These are phyloP conservation scores for Gyromitra esculenta DNA, from an alignment of 2,329 filamentous ascomycete species.

Conservation along the genomic window DNA sequence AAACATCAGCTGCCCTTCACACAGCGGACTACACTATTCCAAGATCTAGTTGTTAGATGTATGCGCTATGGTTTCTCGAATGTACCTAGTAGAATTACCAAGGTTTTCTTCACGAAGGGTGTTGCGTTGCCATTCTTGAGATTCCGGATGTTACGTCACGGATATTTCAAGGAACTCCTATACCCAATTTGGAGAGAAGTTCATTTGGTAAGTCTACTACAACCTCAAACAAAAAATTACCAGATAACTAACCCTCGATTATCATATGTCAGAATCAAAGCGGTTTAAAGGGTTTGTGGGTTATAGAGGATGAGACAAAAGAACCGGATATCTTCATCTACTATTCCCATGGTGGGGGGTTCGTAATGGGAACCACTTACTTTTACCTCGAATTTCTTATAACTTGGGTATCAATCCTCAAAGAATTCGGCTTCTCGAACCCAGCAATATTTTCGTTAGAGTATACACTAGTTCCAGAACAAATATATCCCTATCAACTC, in stretches of 20 bases:
- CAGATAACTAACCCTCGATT: constrained; percentile 11
- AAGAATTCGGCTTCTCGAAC: constrained; percentile 73
- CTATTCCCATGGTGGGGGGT: constrained; percentile 86
- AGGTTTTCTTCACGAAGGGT: constrained; percentile 79
- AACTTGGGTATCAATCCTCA: constrained; percentile 74
- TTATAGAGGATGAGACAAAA: constrained; percentile 69
- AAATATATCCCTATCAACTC: constrained; percentile 76
- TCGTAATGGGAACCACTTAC: constrained; percentile 81
- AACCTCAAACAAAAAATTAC: background rate
- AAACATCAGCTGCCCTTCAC: constrained; percentile 70
- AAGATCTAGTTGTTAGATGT: constrained; percentile 79
- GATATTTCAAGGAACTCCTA: constrained; percentile 63
- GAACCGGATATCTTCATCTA: constrained; percentile 81
- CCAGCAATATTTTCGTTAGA: constrained; percentile 82
- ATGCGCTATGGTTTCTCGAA: constrained; percentile 80
- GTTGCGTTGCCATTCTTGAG: constrained; percentile 78
- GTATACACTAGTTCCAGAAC: constrained; percentile 81
- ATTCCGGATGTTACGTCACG: constrained; percentile 79
- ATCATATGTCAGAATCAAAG: constrained; percentile 59
- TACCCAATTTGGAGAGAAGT: constrained; percentile 71
- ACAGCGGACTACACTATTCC: constrained; percentile 75
- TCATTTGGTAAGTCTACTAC: constrained; percentile 62
- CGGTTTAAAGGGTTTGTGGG: constrained; percentile 74
- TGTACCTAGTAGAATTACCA: constrained; percentile 73
- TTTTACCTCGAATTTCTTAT: constrained; percentile 88